These are phyloP conservation scores for Erythrophleum ivorense DNA, from an alignment of 331 rosid species.

Conservation along the genomic window DNA sequence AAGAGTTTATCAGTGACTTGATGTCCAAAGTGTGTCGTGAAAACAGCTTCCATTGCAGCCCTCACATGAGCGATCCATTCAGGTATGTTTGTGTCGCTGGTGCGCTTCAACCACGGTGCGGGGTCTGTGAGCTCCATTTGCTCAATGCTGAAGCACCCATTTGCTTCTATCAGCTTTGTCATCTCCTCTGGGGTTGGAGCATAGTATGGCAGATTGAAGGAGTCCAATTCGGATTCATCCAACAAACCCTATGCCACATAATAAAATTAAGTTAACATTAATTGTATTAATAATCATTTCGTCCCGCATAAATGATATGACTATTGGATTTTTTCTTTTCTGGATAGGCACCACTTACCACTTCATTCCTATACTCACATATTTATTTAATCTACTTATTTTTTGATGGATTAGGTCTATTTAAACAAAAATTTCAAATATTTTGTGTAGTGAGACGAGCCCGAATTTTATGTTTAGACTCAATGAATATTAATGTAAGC, in stretches of 20 bases:
- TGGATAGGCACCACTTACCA: no score
- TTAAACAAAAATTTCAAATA: no score
- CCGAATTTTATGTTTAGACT: no score
- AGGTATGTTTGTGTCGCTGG: slow-evolving; percentile 1
- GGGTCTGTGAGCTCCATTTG: slow-evolving; percentile 53
- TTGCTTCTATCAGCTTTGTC: slow-evolving; percentile 44
- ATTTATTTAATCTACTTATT: no score
- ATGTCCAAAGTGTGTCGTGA: slow-evolving; percentile 49
- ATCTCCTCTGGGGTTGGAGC: slow-evolving; percentile 56
- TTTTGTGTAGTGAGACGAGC: no score
- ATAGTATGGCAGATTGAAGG: slow-evolving; percentile 61
- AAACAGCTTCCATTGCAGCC: slow-evolving; percentile 57
- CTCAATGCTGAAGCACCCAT: slow-evolving; percentile 53
- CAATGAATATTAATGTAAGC: no score
- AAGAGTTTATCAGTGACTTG: slow-evolving; percentile 48
- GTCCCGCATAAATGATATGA: no score
- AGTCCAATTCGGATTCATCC: slow-evolving; percentile 54
- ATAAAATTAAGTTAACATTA: not conserved
- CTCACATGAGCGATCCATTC: slow-evolving; percentile 45
- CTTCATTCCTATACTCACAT: no score
- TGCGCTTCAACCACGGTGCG: slow-evolving; percentile 49
- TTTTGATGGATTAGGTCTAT: no score
- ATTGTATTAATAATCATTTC: no score
- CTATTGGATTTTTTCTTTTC: no score
- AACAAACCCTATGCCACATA: slow-evolving; percentile 33